A percentile compares a stretch with the other conserved stretches of the same genome.
These are phyloP conservation scores for Niebla homalea DNA, from an alignment of 495 filamentous ascomycete genomes.

Conservation along the genomic window DNA sequence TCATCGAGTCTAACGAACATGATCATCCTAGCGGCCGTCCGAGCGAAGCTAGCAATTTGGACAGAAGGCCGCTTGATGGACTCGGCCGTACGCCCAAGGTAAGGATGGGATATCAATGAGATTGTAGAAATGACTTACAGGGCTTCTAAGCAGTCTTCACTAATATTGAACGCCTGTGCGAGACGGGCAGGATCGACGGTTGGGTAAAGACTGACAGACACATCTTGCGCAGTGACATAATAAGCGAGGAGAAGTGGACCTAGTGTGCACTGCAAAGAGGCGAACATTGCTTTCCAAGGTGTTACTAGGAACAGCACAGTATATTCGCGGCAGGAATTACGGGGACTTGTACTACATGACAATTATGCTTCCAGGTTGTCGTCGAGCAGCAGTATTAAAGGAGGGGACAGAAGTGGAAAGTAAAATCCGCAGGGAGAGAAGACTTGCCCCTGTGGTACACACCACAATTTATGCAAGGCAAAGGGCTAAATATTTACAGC, in stretches of 20 bases:
- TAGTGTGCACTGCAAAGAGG: background rate
- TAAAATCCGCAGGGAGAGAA: background rate
- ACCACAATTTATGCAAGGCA: background rate
- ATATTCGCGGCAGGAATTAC: background rate
- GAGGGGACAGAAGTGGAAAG: slow-evolving; percentile 1
- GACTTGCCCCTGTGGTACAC: background rate
- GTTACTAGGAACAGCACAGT: background rate
- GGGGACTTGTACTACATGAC: background rate
- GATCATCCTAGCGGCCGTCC: background rate
- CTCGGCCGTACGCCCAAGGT: slow-evolving; percentile 1
- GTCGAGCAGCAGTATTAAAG: slow-evolving; percentile 2
- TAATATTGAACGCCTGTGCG: slow-evolving; percentile 5
- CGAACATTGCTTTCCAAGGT: slow-evolving; percentile 1
- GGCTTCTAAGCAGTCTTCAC: slow-evolving; percentile 8
- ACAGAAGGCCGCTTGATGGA: slow-evolving; percentile 3
- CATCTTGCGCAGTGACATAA: slow-evolving; percentile 4
- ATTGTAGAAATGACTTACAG: slow-evolving; percentile 4
- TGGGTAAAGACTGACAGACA: slow-evolving; percentile 9
- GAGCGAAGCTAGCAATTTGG: slow-evolving; percentile 2
- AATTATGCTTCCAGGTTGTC: background rate
- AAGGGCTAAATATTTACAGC: background rate
- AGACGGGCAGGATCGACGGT: slow-evolving; percentile 7
- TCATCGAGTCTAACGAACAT: background rate
- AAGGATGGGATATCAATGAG: slow-evolving; percentile 1
- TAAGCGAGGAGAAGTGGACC: slow-evolving; percentile 1